These are phyloP conservation scores for Kodamaea lidongshanica DNA, from an alignment of 805 yeast species.

Conservation along the genomic window DNA sequence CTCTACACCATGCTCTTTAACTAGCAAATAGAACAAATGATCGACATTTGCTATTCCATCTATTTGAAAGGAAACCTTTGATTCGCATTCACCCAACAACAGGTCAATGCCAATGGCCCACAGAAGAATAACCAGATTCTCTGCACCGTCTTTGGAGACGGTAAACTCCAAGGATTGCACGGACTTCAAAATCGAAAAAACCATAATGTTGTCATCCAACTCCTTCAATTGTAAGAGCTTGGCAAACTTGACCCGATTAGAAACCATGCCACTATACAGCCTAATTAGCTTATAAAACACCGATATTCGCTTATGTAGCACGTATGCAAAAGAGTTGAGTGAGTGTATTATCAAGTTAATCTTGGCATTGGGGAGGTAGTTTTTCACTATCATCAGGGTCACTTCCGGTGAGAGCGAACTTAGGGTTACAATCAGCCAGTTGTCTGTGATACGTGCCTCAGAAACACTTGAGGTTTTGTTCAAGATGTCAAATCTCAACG, in stretches of 20 bases:
- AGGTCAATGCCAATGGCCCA: slow-evolving; percentile 24
- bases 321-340: slow-evolving; percentile 25
- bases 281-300: slow-evolving; percentile 17
- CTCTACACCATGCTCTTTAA: slow-evolving; percentile 20
- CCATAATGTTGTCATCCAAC: slow-evolving; percentile 11
- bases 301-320: slow-evolving; percentile 18
- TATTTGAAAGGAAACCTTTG: slow-evolving; percentile 12
- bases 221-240: slow-evolving; percentile 11
- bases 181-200: slow-evolving; percentile 18
- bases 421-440: slow-evolving; percentile 8
- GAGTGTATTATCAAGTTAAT: slow-evolving; percentile 27
- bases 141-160: slow-evolving; percentile 5
- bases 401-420: slow-evolving; percentile 21
- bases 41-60: slow-evolving; percentile 11
- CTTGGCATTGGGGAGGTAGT: slow-evolving; percentile 22
- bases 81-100: slow-evolving; percentile 20
- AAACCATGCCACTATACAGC: slow-evolving; percentile 13
- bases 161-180: slow-evolving; percentile 15
- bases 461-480: no score
- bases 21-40: slow-evolving; percentile 17
- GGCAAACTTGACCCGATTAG: slow-evolving; percentile 9
- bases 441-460: no score
- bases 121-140: slow-evolving; percentile 7
- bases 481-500: slow-evolving; percentile 10
- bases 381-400: slow-evolving; percentile 12